Conservation (phyloP, 2,329 filamentous ascomycete species). For the Coniosporium tulheliwenetii region DNA sequence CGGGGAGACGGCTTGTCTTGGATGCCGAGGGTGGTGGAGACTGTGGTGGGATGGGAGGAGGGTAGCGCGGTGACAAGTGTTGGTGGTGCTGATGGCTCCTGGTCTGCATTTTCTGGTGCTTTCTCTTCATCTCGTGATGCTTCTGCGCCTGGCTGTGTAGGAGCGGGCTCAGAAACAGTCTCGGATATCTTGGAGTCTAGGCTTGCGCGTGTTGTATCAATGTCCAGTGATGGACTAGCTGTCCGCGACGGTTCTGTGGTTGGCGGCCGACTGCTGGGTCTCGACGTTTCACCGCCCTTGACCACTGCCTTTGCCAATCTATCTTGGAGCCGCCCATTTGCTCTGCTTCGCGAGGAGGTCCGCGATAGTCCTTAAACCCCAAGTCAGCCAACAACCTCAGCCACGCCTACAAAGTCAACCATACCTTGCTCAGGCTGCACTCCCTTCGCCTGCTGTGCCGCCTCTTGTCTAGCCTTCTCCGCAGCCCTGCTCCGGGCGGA, state of each 20-base stretch:
- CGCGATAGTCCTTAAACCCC: conserved; percentile 27
- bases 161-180: conserved; percentile 9
- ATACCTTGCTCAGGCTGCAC: conserved; percentile 16
- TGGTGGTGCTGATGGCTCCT: too few relatives aligned
- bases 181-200: conserved; percentile 24
- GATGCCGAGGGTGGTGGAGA: too few relatives aligned
- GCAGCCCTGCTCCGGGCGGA: conserved; percentile 25
- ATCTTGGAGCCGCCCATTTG: conserved; percentile 77
- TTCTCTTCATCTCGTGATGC: conserved; percentile 4
- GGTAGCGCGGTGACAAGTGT: too few relatives aligned
- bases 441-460: conserved; percentile 13
- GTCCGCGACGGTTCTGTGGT: conserved; percentile 36
- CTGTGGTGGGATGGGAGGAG: too few relatives aligned
- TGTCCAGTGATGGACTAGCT: conserved; percentile 34
- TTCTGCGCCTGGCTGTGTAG: conserved; percentile 8
- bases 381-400: background rate
- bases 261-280: conserved; percentile 29
- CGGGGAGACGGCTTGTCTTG: conserved; percentile 3
- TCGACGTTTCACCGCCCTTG: conserved; percentile 43
- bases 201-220: conserved; percentile 27
- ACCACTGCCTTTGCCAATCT: conserved; percentile 76
- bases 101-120: background rate
- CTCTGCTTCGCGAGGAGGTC: conserved; percentile 47
- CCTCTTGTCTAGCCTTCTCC: conserved; percentile 18
- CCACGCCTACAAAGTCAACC: conserved; percentile 1